Conservation (phyloP, 2,329 filamentous ascomycete genomes). For the Cladosporium phlei region DNA sequence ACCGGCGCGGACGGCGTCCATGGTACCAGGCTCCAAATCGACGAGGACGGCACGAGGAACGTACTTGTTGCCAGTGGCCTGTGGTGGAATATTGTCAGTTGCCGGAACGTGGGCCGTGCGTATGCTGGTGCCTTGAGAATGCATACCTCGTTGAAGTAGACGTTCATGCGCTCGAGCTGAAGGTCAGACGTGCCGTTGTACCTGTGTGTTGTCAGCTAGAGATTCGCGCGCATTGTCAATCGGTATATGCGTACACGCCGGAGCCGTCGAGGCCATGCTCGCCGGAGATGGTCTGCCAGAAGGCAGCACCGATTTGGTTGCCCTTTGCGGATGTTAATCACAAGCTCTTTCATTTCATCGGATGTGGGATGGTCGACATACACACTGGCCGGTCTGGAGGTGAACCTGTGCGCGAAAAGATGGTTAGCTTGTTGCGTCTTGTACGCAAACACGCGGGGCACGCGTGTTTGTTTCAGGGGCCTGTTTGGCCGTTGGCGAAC, state of each 20-base stretch:
- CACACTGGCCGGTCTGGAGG: slow-evolving; percentile 99
- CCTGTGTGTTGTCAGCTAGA: slow-evolving; percentile 45
- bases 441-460: slow-evolving; percentile 40
- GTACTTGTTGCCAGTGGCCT: slow-evolving; percentile 98
- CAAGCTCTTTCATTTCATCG: slow-evolving; percentile 10
- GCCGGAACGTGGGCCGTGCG: background rate
- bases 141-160: slow-evolving; percentile 92
- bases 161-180: slow-evolving; percentile 99
- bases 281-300: slow-evolving; percentile 67
- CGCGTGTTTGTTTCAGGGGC: slow-evolving; percentile 32
- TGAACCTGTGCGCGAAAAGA: slow-evolving; percentile 70
- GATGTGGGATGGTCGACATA: slow-evolving; percentile 49
- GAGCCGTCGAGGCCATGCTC: slow-evolving; percentile 94
- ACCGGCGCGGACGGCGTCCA: slow-evolving; percentile 97
- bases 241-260: slow-evolving; percentile 68
- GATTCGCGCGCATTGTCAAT: background rate
- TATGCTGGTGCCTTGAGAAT: slow-evolving; percentile 7
- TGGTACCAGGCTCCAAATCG: slow-evolving; percentile 98
- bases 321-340: slow-evolving; percentile 55
- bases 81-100: slow-evolving; percentile 28
- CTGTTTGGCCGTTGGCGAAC: slow-evolving; percentile 15
- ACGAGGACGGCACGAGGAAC: slow-evolving; percentile 98
- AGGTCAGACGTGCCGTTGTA: slow-evolving; percentile 98
- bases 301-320: slow-evolving; percentile 99
- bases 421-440: slow-evolving; percentile 53